Evolutionary conservation across 257 asterid genomes (phyloP), one percentile per base, ranked within the genome.

Genomic region (Buddleja alternifolia): DNA sequence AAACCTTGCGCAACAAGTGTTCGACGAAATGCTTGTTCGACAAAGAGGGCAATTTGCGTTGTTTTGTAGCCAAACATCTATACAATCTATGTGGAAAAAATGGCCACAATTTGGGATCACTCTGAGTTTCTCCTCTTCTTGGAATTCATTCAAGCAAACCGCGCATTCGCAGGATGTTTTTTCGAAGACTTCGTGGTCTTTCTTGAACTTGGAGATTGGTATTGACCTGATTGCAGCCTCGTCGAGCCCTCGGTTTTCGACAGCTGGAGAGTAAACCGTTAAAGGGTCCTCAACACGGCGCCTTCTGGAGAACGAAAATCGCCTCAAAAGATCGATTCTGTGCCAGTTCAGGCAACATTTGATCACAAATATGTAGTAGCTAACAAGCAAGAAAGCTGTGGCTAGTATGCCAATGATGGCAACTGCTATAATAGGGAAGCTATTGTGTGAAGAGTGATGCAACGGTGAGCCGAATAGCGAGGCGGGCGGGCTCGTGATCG

Each of bases 41-140:
- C 98, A 90, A 8, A 93, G 89, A 0, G 98, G 98, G 67, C 98
- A 93, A 45, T 88, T 93, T 10, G 96, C 91, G 61, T 86, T 93
- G 80, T 80, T 86, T 54, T 88, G 97, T 24, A 93, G 95, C 98
- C 97, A 93, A 10, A 93, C 82, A 57, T 90, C 98, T 8, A 90
- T 93, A 42, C 98, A 93, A 66, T 93, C 98, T 0, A 90, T 82
- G 70, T 93, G 97, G 19, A 93, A 93, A 4, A 84, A 58, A 39
- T 93, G 98, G 36, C 69, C 78, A 29, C 98, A 88, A 6, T 78
- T 80, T 4, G 98, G 98, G 6, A 93, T 86, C 7, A 73, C 59
- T 53, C 96, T 79, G 0, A 93, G 83, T 81, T 81, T 86, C 24
- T 93, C 96, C 0, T 73, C 81, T 37, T 86, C 83, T 23, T 72